Evolutionary conservation across 2,329 filamentous ascomycete species (phyloP).

Genomic region (Neofusicoccum laricinum): DNA sequence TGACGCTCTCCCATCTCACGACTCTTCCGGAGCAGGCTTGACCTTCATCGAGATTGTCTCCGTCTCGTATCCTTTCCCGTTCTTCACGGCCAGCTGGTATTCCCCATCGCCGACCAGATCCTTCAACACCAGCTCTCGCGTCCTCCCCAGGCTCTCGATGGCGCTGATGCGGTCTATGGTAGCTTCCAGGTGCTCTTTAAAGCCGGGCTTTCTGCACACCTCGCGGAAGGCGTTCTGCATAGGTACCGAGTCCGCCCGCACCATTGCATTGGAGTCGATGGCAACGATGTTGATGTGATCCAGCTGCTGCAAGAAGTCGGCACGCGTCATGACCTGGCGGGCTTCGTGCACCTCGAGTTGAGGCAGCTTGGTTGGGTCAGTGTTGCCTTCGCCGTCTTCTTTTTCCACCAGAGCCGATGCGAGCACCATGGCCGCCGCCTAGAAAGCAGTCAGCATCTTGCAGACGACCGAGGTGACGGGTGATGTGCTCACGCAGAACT

Average conservation of each 20-base stretch:
- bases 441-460: neutral
- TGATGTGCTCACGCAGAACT: constrained; percentile 64
- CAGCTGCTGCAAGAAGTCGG: constrained; percentile 82
- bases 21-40: neutral
- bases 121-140: constrained; percentile 82
- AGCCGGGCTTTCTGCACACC: constrained; percentile 70
- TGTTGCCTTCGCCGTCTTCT: constrained; percentile 57
- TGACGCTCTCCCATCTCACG: neutral
- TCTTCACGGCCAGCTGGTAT: neutral
- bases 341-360: constrained; percentile 76
- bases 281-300: constrained; percentile 89
- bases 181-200: constrained; percentile 72
- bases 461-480: neutral
- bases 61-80: neutral
- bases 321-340: constrained; percentile 80
- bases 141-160: constrained; percentile 76
- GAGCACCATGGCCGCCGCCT: constrained; percentile 82
- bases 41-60: constrained; percentile 5
- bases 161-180: constrained; percentile 76
- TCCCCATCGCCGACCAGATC: constrained; percentile 53
- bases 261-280: constrained; percentile 76
- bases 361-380: constrained; percentile 61
- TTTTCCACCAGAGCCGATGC: constrained; percentile 78
- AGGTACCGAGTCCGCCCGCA: constrained; percentile 75
- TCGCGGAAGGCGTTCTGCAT: constrained; percentile 85